Conservation (phyloP, 2,329 filamentous ascomycete species). For the Aspergillus bombycis region DNA sequence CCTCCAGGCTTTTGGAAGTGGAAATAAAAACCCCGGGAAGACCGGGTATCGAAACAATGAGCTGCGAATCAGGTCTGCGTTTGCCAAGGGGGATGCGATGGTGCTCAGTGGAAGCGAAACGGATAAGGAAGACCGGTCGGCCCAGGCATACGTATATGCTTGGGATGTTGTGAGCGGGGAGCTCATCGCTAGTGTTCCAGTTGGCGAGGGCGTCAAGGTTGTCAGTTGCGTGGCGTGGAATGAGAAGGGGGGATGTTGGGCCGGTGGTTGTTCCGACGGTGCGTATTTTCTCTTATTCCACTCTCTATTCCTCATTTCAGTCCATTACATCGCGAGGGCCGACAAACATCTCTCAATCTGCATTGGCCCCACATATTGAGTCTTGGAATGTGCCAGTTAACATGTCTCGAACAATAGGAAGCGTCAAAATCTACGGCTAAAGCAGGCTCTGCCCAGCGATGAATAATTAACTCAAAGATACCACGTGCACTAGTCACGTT, state of each 20-base stretch:
- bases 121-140: conserved; percentile 18
- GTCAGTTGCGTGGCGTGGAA: conserved; percentile 52
- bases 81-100: conserved; percentile 76
- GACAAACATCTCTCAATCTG: not conserved
- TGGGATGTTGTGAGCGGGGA: conserved; percentile 84
- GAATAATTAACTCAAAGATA: not conserved
- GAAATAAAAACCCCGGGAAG: conserved; percentile 17
- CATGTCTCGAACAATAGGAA: conserved; percentile 13
- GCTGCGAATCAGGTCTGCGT: conserved; percentile 72
- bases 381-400: not conserved
- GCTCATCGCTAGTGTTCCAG: conserved; percentile 62
- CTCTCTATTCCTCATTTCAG: not conserved
- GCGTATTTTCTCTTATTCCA: conserved; percentile 17
- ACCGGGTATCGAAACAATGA: conserved; percentile 63
- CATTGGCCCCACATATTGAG: not conserved
- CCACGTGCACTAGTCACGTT: not conserved
- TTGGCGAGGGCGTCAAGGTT: conserved; percentile 44
- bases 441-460: not conserved
- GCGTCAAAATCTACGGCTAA: conserved; percentile 24
- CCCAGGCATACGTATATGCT: conserved; percentile 50
- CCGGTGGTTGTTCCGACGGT: conserved; percentile 48
- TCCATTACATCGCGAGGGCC: not conserved
- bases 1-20: conserved; percentile 69
- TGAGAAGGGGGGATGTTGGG: conserved; percentile 43
- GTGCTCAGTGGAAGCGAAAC: conserved; percentile 82